Conservation (phyloP, 805 yeast genomes). For the Pichia nanzhaoensis region DNA sequence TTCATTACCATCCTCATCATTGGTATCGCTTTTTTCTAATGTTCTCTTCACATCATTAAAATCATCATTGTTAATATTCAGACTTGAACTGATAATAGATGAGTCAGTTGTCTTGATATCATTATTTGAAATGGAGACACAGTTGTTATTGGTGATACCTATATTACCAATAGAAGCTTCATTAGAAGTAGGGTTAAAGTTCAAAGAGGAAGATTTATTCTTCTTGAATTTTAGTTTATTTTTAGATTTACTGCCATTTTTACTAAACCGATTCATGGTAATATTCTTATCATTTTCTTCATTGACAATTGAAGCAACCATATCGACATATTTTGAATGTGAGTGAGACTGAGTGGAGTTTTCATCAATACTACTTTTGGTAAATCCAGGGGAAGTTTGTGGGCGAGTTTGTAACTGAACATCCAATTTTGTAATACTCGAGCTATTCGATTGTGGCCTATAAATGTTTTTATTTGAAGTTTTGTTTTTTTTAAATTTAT, state of each 20-base stretch:
- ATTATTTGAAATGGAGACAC: not conserved
- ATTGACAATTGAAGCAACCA: constrained; percentile 14
- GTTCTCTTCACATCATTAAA: not conserved
- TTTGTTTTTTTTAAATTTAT: constrained; percentile 9
- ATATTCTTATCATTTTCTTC: constrained; percentile 3
- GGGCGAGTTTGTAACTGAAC: constrained; percentile 6
- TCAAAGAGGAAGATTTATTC: not conserved
- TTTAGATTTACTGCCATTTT: not conserved
- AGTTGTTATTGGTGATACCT: constrained; percentile 9
- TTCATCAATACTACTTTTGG: not conserved
- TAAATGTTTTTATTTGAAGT: not conserved
- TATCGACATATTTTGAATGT: constrained; percentile 12
- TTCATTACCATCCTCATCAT: not conserved
- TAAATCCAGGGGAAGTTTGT: constrained; percentile 6
- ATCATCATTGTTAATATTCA: not conserved
- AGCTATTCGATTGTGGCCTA: constrained; percentile 2
- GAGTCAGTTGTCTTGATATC: not conserved
- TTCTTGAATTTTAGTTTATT: not conserved
- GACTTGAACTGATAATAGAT: not conserved
- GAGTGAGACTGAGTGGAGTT: constrained; percentile 2
- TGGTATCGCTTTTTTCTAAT: not conserved
- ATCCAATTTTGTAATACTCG: not conserved
- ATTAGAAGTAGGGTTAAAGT: too few species aligned
- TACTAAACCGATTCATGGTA: not conserved
- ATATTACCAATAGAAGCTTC: constrained; percentile 6